Conservation (phyloP, 73 alveolate genomes). For the Tetrahymena borealis region DNA sequence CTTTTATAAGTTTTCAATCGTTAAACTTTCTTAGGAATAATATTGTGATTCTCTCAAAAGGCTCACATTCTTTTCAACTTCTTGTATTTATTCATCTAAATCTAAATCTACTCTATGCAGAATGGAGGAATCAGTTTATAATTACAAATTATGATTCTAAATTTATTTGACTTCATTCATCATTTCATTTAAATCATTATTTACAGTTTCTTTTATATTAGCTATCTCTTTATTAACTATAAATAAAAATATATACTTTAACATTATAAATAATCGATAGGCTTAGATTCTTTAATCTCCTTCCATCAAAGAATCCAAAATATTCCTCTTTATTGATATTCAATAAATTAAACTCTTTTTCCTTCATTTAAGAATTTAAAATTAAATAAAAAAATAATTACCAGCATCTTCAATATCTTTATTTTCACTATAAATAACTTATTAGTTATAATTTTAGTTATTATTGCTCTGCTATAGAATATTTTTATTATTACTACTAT, state of each 20-base stretch:
- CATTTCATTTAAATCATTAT: not conserved
- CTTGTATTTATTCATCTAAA: not conserved
- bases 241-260: too few relatives aligned
- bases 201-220: not conserved
- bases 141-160: not conserved
- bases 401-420: not conserved
- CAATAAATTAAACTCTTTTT: too few relatives aligned
- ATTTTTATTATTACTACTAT: too few relatives aligned
- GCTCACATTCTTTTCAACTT: not conserved
- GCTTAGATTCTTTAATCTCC: too few relatives aligned
- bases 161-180: not conserved
- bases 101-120: not conserved
- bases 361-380: too few relatives aligned
- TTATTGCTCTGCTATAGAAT: too few relatives aligned
- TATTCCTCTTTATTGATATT: too few relatives aligned
- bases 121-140: not conserved
- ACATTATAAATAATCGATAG: too few relatives aligned
- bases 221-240: not conserved
- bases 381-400: not conserved
- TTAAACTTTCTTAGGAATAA: not conserved
- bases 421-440: not conserved
- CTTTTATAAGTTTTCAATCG: not conserved
- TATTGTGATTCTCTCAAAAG: not conserved
- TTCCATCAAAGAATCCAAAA: too few relatives aligned
- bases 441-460: not conserved